Conservation (phyloP, 1,139 yeast genomes). For the Lipomyces yarrowii region DNA sequence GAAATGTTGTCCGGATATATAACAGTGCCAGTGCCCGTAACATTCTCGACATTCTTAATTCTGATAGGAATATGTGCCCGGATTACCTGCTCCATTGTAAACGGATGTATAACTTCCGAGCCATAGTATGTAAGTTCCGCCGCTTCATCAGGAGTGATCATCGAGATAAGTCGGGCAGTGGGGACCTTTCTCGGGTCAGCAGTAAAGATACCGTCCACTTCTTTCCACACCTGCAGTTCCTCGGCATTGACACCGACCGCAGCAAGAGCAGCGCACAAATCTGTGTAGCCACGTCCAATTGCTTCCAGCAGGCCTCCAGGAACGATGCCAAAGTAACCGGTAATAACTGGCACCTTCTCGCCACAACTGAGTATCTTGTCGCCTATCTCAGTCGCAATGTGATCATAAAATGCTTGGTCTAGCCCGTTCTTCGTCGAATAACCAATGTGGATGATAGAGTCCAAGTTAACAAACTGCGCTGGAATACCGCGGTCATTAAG, state of each 20-base stretch:
- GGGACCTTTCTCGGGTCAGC: slow-evolving; percentile 98
- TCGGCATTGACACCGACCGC: slow-evolving; percentile 93
- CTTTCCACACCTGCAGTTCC: slow-evolving; percentile 97
- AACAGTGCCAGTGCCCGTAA: slow-evolving; percentile 85
- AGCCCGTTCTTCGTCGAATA: slow-evolving; percentile 47
- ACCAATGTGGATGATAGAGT: slow-evolving; percentile 58
- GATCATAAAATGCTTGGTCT: slow-evolving; percentile 66
- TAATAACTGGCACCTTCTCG: slow-evolving; percentile 72
- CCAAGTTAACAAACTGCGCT: slow-evolving; percentile 77
- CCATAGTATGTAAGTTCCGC: slow-evolving; percentile 97
- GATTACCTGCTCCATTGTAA: slow-evolving; percentile 98
- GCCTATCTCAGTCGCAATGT: slow-evolving; percentile 63
- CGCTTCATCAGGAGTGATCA: slow-evolving; percentile 98
- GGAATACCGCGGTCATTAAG: slow-evolving; percentile 79
- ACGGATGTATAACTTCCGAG: slow-evolving; percentile 96
- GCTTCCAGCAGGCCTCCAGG: slow-evolving; percentile 93
- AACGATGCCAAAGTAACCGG: slow-evolving; percentile 92
- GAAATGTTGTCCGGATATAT: slow-evolving; percentile 90
- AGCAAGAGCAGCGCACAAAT: slow-evolving; percentile 91
- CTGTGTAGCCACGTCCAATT: slow-evolving; percentile 97
- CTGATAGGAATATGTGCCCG: slow-evolving; percentile 94
- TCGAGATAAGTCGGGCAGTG: slow-evolving; percentile 76
- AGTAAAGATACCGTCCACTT: slow-evolving; percentile 97
- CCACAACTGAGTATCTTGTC: slow-evolving; percentile 50
- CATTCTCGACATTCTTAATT: slow-evolving; percentile 93